A percentile compares a stretch with the other conserved stretches of the same genome.
Evolutionary conservation across 495 filamentous ascomycete genomes (phyloP).

Genomic region (Lophium mytilinum): DNA sequence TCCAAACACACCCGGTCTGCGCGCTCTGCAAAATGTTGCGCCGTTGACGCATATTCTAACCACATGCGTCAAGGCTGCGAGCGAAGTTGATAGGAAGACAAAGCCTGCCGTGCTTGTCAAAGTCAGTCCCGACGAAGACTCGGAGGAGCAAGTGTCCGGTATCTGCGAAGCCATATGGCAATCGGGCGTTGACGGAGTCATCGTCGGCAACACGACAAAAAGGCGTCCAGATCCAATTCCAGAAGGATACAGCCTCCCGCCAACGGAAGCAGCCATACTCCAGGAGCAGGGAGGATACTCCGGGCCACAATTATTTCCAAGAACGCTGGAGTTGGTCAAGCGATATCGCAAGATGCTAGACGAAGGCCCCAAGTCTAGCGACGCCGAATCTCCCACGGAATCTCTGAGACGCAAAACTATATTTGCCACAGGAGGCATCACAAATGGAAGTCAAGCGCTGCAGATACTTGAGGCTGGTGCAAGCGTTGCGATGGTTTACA

Average conservation of each 20-base stretch:
- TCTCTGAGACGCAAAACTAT: conserved; percentile 54
- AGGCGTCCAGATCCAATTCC: conserved; percentile 61
- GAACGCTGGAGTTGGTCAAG: conserved; percentile 65
- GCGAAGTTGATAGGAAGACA: conserved; percentile 52
- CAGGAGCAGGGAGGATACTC: conserved; percentile 82
- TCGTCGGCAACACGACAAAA: conserved; percentile 97
- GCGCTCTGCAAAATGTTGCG: conserved; percentile 71
- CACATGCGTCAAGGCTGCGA: conserved; percentile 73
- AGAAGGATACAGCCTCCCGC: conserved; percentile 51
- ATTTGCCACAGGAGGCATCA: conserved; percentile 88
- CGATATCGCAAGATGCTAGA: conserved; percentile 72
- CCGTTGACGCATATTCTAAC: conserved; percentile 71
- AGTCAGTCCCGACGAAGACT: conserved; percentile 89
- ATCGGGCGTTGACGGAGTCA: conserved; percentile 84
- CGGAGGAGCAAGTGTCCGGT: conserved; percentile 68
- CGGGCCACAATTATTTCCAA: conserved; percentile 76
- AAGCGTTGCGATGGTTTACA: conserved; percentile 74
- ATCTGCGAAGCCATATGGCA: conserved; percentile 80
- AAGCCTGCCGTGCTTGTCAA: conserved; percentile 93
- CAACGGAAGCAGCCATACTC: conserved; percentile 57
- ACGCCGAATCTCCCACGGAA: neutral
- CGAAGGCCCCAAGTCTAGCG: conserved; percentile 24
- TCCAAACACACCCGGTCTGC: conserved; percentile 87
- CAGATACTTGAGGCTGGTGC: conserved; percentile 77
- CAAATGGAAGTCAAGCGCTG: conserved; percentile 70